These are phyloP conservation scores for Metschnikowia continentalis DNA, from an alignment of 805 yeast genomes.

Conservation along the genomic window DNA sequence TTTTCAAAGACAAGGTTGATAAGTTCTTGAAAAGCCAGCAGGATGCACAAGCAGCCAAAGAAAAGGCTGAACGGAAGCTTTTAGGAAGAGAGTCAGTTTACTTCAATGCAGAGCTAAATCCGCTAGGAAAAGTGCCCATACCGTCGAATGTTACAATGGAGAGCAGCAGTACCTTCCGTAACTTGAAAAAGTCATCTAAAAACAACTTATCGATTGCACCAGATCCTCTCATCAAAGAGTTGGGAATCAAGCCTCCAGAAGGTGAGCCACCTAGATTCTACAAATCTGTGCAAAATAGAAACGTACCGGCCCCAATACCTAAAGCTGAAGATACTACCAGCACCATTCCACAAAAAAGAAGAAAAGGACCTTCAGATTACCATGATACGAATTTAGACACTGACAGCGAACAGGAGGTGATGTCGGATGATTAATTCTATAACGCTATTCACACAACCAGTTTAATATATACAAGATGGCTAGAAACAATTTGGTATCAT, in stretches of 20 bases:
- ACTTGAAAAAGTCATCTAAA: conserved; percentile 30
- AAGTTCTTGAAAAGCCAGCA: conserved; percentile 21
- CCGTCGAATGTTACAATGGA: background rate
- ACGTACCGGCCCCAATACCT: background rate
- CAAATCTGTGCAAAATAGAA: conserved; percentile 33
- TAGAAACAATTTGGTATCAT: background rate
- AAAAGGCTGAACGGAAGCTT: conserved; percentile 21
- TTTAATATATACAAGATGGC: conserved; percentile 11
- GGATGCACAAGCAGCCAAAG: conserved; percentile 15
- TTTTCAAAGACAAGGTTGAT: conserved; percentile 29
- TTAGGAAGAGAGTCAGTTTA: conserved; percentile 51
- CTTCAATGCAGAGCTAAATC: conserved; percentile 65
- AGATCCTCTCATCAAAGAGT: conserved; percentile 29
- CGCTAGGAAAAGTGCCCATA: conserved; percentile 51
- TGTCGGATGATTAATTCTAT: conserved; percentile 6
- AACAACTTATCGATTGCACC: conserved; percentile 15
- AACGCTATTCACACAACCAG: background rate
- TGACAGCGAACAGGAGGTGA: conserved; percentile 10
- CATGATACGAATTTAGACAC: conserved; percentile 6
- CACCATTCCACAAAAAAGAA: background rate
- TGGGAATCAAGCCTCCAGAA: conserved; percentile 34
- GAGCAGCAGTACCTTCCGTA: conserved; percentile 21
- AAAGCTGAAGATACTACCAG: background rate
- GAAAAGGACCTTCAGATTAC: background rate
- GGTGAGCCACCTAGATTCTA: conserved; percentile 46